Percentiles rank a stretch among this genome's conserved stretches.
Evolutionary conservation across 371 early-diverging fungal species (phyloP).

Genomic region (Mucor plumbeus): DNA sequence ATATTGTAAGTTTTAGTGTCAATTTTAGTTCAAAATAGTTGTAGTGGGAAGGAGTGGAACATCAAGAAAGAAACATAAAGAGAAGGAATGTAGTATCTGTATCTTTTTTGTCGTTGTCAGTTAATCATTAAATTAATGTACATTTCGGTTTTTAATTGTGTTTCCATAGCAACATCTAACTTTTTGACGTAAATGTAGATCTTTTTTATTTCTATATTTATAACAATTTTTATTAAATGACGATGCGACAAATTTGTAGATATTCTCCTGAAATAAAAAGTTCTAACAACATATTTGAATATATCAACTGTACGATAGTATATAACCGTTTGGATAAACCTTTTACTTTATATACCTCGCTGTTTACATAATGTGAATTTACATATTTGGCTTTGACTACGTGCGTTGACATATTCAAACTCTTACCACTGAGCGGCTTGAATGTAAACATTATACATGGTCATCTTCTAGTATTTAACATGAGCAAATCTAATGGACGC

Average conservation of each 20-base stretch:
- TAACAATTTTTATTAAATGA: not conserved
- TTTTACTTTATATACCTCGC: not conserved
- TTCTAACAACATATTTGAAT: too few species aligned
- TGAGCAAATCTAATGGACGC: not conserved
- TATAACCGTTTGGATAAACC: not conserved
- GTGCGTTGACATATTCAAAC: too few species aligned
- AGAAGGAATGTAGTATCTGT: not conserved
- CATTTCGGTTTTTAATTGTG: not conserved
- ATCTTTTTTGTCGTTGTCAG: not conserved
- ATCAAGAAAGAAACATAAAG: not conserved
- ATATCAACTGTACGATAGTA: not conserved
- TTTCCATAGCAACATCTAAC: not conserved
- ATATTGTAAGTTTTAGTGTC: not conserved
- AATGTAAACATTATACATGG: too few species aligned
- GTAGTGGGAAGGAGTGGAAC: not conserved
- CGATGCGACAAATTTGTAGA: not conserved
- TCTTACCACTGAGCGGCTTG: too few species aligned
- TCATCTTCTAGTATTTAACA: too few species aligned
- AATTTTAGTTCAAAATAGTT: conserved; percentile 1
- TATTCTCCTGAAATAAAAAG: not conserved
- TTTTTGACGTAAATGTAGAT: conserved; percentile 5
- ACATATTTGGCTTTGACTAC: not conserved
- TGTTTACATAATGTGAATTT: not conserved
- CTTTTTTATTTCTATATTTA: conserved; percentile 8
- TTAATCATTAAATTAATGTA: conserved; percentile 4